Evolutionary conservation across 2,329 filamentous ascomycete genomes (phyloP).

Genomic region (Fusarium torreyae): DNA sequence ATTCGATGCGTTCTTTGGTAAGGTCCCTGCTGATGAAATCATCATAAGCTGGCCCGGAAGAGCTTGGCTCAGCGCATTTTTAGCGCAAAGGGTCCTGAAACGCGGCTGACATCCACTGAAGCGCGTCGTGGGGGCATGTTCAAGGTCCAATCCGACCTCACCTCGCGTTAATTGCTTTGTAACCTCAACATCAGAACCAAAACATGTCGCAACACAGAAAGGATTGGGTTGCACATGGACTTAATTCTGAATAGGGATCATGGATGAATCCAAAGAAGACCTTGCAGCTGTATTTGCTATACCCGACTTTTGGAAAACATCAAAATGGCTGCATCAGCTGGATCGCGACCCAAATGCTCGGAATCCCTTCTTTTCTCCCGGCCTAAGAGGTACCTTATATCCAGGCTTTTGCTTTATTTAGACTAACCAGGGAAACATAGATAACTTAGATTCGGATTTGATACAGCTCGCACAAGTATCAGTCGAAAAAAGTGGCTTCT

Average conservation of each 20-base stretch:
- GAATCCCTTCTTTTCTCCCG: conserved; percentile 61
- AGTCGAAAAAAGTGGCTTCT: conserved; percentile 52
- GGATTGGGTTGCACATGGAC: conserved; percentile 28
- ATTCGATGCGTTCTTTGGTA: conserved; percentile 7
- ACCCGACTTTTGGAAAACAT: conserved; percentile 72
- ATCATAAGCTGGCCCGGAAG: conserved; percentile 22
- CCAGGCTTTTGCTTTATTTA: background rate
- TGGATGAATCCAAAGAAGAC: conserved; percentile 59
- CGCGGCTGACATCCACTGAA: conserved; percentile 17
- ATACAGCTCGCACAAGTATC: conserved; percentile 40
- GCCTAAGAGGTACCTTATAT: conserved; percentile 52
- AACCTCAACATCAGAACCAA: conserved; percentile 4
- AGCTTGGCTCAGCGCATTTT: conserved; percentile 15
- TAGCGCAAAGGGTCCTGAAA: conserved; percentile 33
- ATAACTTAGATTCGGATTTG: conserved; percentile 30
- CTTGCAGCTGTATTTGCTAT: conserved; percentile 73
- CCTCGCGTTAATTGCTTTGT: conserved; percentile 36
- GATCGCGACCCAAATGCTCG: conserved; percentile 31
- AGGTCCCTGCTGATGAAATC: conserved; percentile 32
- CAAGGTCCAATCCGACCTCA: background rate
- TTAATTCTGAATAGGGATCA: conserved; percentile 37
- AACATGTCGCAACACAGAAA: conserved; percentile 7
- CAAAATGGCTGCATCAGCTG: conserved; percentile 62
- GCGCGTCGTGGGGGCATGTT: conserved; percentile 41
- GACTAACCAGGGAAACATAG: conserved; percentile 23